Evolutionary conservation across 768 basidiomycete species (phyloP).

Genomic region (Macrocybe gigantea): DNA sequence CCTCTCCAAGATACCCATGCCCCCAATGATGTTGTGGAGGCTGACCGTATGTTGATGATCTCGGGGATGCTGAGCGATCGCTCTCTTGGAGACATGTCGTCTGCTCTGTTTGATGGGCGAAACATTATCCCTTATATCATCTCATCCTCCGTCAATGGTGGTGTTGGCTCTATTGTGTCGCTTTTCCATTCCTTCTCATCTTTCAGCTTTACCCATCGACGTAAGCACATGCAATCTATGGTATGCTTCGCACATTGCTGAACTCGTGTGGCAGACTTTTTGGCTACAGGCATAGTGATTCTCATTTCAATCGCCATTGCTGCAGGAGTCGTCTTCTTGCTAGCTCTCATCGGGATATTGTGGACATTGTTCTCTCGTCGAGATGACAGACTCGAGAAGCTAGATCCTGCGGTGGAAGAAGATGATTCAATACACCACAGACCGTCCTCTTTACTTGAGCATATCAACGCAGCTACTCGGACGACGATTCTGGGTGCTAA

Average conservation of each 20-base stretch:
- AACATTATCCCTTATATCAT: constrained; percentile 78
- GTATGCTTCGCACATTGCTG: constrained; percentile 6
- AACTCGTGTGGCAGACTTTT: constrained; percentile 52
- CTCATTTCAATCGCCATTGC: constrained; percentile 96
- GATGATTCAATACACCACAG: constrained; percentile 74
- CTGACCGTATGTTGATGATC: constrained; percentile 86
- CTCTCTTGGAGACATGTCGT: constrained; percentile 73
- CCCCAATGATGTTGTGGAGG: constrained; percentile 65
- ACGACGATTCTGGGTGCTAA: constrained; percentile 68
- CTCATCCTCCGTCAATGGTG: constrained; percentile 58
- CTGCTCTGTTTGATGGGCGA: constrained; percentile 84
- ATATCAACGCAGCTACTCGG: constrained; percentile 87
- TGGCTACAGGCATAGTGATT: constrained; percentile 91
- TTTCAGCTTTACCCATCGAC: constrained; percentile 67
- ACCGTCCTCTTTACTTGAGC: constrained; percentile 83
- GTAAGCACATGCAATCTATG: constrained; percentile 37
- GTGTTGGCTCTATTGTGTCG: constrained; percentile 63
- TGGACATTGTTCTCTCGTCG: constrained; percentile 85
- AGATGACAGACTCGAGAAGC: constrained; percentile 65
- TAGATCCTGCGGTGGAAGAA: constrained; percentile 58
- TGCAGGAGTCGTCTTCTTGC: constrained; percentile 86
- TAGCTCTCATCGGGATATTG: constrained; percentile 79
- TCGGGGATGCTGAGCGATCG: constrained; percentile 71
- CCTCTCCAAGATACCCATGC: constrained; percentile 76
- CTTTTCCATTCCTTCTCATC: constrained; percentile 78